Conservation (phyloP, 192 early-diverging fungal genomes). For the Backusella morwellensis region DNA sequence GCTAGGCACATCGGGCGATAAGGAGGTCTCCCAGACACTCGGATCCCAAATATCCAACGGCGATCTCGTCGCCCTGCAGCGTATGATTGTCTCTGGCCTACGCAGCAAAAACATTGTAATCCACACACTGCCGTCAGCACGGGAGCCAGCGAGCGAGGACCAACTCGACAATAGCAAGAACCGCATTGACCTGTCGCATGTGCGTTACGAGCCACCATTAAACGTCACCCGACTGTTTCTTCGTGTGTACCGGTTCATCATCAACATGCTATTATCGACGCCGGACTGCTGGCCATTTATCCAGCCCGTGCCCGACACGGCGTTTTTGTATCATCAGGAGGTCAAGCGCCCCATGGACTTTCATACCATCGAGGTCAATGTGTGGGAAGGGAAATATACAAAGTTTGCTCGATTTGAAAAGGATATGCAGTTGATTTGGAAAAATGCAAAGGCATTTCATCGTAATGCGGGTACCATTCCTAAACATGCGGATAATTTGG, state of each 20-base stretch:
- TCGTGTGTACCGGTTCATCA: conserved; percentile 31
- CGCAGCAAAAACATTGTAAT: conserved; percentile 27
- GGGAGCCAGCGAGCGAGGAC: background rate
- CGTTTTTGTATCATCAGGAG: conserved; percentile 43
- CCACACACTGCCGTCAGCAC: conserved; percentile 1
- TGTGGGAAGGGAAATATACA: conserved; percentile 47
- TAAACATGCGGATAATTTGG: conserved; percentile 30
- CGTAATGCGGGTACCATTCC: conserved; percentile 29
- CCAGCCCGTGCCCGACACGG: conserved; percentile 38
- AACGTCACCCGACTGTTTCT: conserved; percentile 26
- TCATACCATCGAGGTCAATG: conserved; percentile 47
- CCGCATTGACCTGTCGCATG: conserved; percentile 10
- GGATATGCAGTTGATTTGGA: conserved; percentile 44
- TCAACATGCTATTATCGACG: conserved; percentile 34
- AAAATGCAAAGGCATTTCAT: conserved; percentile 44
- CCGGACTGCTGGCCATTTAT: conserved; percentile 37
- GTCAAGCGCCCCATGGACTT: conserved; percentile 56
- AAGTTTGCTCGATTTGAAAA: conserved; percentile 44
- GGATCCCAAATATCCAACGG: conserved; percentile 34
- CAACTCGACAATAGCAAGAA: background rate
- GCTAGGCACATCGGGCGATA: conserved; percentile 29
- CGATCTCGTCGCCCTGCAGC: conserved; percentile 24
- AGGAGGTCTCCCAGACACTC: conserved; percentile 26
- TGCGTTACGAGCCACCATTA: conserved; percentile 20
- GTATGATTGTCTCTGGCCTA: conserved; percentile 28